Base-by-base conservation (phyloP, 345 rosid genomes). In the Isatis tinctoria region DNA sequence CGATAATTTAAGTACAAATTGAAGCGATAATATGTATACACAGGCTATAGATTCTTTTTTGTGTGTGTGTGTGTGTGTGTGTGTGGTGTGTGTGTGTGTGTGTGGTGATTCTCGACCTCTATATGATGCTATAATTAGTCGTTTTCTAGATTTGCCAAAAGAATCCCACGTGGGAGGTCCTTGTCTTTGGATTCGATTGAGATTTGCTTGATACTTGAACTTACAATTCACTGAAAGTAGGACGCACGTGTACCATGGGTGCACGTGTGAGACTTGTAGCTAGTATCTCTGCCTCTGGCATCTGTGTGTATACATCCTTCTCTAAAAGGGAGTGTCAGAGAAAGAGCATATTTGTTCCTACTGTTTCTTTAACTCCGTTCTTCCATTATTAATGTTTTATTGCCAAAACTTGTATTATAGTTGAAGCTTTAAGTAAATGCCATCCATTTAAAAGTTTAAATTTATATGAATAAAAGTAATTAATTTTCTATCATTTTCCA, bases 321-420 rank as follows among this genome's bases (percentile, higher is more conserved):
- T 64, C 18, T 16, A 40, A 39, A 60, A 9, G 57, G 62, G n/a
- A 57, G 76, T 71, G 73, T 71, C 68, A 77, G 76, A 71, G 73
- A 71, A 49, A 65, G 80, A 72, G 80, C 57, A 77, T 72, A 77
- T 30, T 65, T 77, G 80, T 77, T 77, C 66, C 58, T 71, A 59
- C 67, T 40, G 3, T 57, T 77, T 14, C 8, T 70, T 57, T 28
- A 47, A 48, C 72, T 56, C 64, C 9, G 70, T 67, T 69, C 30
- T 68, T 37, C 49, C 8, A 14, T 24, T 39, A 18, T 33, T 65
- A 32, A 65, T 13, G 20, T 33, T 33, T 45, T 30, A 37, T 44
- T 43, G 56, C 69, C 41, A 45, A 16, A 4, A 30, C 39, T 63
- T 63, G 28, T 28, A 64, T 44, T 35, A 17, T 7, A 36, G 30